Base-by-base conservation (phyloP, 139 green algal genomes). In the Picochlorum sp. region DNA sequence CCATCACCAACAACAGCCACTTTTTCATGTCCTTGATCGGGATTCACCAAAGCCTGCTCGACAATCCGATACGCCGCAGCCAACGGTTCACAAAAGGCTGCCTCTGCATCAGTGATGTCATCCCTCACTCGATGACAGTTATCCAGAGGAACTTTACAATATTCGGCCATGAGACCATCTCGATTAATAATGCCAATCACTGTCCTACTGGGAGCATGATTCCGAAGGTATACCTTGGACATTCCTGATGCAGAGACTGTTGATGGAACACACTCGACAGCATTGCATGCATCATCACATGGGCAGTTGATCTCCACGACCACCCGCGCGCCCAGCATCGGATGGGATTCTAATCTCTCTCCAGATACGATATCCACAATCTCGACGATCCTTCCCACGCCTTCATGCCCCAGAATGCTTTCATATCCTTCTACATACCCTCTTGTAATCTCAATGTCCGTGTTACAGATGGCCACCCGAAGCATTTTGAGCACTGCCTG, bases 281-380 rank as follows among this genome's bases (percentile, higher is more conserved):
- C 8, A 41, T 41, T 41, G 34, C 34, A 41, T 4, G 2, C 34
- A 41, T 41, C 34, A 41, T 26, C 50, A 23, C 24, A 44, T 9
- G 78, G 79, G 68, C 79, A 85, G 72, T 92, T 92, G 66, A 92
- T 92, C 38, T 92, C 85, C 1, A 74, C 79, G 0, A 83, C 81
- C 24, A 90, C 83, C 1, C 79, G 65, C 49, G 73, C 65, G 4
- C 81, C 78, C 2, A 81, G 60, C 24, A 80, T 44, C 7, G 34
- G 34, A 41, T 41, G 34, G 8, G 34, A 41, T 11, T 41, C 34
- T 11, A 41, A 13, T 41, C 34, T 9, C 8, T 41, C 34, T 41
- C 34, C 34, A 6, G 67, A 52, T 15, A 68, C 68, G 4, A 58
- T 7, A 61, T 18, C 9, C 3, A 23, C 21, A 37, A 62, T 75